phyloP scores from a whole-genome alignment of 257 asterid species.

The Solanum arcanum region DNA sequence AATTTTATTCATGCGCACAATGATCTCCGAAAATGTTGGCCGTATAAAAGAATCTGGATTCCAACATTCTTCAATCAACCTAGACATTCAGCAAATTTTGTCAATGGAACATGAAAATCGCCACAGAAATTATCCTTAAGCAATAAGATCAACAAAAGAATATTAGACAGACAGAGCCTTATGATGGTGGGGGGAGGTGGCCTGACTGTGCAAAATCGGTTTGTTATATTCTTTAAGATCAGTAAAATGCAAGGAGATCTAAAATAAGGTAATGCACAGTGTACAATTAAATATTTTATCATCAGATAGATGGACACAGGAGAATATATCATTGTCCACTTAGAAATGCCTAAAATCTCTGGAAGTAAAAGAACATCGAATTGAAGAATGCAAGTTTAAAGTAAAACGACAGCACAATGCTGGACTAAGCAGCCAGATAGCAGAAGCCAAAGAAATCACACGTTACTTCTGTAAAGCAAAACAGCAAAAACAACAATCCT shows the following conservation, averaged over 20 bases:
- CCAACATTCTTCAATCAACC: conserved; percentile 97
- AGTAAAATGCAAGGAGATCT: neutral
- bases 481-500: neutral
- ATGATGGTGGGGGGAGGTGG: neutral
- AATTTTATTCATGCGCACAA: conserved; percentile 58
- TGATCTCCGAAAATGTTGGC: conserved; percentile 72
- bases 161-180: neutral
- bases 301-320: neutral
- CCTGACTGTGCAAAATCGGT: neutral
- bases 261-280: neutral
- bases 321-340: neutral
- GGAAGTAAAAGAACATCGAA: neutral
- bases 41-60: conserved; percentile 37
- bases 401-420: neutral
- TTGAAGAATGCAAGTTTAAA: neutral
- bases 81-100: conserved; percentile 9
- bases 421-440: neutral
- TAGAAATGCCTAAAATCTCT: neutral
- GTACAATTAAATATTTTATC: neutral
- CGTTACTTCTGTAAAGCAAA: neutral
- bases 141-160: neutral
- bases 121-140: neutral
- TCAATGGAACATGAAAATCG: neutral
- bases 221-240: neutral
- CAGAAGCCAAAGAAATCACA: neutral